phyloP scores from a whole-genome alignment of 2,329 filamentous ascomycete species.

The Fonsecaea pugnacius region DNA sequence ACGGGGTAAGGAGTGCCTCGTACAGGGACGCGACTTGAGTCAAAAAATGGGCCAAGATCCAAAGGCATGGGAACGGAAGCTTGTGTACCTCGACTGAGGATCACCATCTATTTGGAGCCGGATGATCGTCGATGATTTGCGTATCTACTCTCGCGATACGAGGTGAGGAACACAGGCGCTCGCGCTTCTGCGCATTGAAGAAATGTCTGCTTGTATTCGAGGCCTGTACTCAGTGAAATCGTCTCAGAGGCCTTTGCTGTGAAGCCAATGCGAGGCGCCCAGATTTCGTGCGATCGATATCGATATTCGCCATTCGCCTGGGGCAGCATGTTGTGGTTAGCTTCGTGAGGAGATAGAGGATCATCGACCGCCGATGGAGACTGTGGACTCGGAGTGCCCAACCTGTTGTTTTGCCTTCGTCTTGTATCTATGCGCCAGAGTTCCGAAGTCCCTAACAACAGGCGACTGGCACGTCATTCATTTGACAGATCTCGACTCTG shows the following conservation, averaged over 20 bases:
- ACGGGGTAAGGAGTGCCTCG: neutral
- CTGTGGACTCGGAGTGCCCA: conserved; percentile 1
- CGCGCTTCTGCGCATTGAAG: neutral
- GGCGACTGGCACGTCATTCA: conserved; percentile 7
- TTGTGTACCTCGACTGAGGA: conserved; percentile 6
- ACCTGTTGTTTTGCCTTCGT: neutral
- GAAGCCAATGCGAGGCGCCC: neutral
- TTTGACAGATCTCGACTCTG: conserved; percentile 2
- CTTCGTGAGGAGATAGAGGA: neutral
- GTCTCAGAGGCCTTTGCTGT: neutral
- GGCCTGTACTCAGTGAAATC: neutral
- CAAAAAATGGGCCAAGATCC: conserved; percentile 2
- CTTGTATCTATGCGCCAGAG: neutral
- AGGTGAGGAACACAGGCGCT: neutral
- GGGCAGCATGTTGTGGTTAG: neutral
- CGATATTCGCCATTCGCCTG: neutral
- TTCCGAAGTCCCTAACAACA: conserved; percentile 3
- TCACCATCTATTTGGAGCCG: neutral
- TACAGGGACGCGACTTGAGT: neutral
- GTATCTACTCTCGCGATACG: neutral
- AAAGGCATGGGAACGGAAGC: neutral
- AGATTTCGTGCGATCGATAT: neutral
- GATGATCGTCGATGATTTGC: conserved; percentile 1
- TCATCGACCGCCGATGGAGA: neutral
- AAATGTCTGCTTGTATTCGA: neutral